These are phyloP conservation scores for Globisporangium echinulatum DNA, from an alignment of 352 stramenopile genomes.

Conservation along the genomic window DNA sequence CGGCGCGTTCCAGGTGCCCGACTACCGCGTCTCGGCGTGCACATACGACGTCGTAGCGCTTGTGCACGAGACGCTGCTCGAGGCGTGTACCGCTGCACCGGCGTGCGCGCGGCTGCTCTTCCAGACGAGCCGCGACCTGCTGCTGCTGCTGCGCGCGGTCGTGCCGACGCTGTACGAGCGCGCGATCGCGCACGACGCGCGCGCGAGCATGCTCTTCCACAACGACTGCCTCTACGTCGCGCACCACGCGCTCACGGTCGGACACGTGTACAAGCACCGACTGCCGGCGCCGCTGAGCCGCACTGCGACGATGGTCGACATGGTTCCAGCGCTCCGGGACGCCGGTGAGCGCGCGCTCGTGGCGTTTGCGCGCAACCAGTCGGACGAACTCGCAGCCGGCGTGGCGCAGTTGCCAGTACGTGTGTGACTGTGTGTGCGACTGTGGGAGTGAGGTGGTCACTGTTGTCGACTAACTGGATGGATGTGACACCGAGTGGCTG, in stretches of 20 bases:
- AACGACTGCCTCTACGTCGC: conserved; percentile 83
- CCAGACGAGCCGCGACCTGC: conserved; percentile 68
- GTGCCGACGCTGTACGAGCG: conserved; percentile 62
- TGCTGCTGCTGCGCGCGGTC: conserved; percentile 67
- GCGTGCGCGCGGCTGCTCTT: conserved; percentile 56
- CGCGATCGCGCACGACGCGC: conserved; percentile 57
- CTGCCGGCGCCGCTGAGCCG: conserved; percentile 46
- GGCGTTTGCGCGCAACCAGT: conserved; percentile 30
- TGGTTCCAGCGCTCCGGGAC: conserved; percentile 64
- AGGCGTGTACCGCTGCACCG: conserved; percentile 39
- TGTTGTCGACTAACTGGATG: no score
- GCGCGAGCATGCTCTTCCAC: conserved; percentile 74
- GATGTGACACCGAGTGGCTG: not conserved
- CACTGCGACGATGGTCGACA: conserved; percentile 74
- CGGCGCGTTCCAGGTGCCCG: conserved; percentile 54
- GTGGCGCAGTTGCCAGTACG: conserved; percentile 41
- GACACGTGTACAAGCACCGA: conserved; percentile 62
- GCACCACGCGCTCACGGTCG: conserved; percentile 74
- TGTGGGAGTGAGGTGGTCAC: no score
- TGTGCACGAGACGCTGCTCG: conserved; percentile 53
- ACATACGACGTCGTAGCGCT: conserved; percentile 59
- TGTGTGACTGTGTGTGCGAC: not conserved
- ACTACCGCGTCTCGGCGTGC: conserved; percentile 53
- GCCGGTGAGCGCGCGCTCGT: conserved; percentile 48
- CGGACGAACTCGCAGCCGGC: conserved; percentile 35